phyloP scores from a whole-genome alignment of 2,329 filamentous ascomycete species.

The Alternaria ethzedia region DNA sequence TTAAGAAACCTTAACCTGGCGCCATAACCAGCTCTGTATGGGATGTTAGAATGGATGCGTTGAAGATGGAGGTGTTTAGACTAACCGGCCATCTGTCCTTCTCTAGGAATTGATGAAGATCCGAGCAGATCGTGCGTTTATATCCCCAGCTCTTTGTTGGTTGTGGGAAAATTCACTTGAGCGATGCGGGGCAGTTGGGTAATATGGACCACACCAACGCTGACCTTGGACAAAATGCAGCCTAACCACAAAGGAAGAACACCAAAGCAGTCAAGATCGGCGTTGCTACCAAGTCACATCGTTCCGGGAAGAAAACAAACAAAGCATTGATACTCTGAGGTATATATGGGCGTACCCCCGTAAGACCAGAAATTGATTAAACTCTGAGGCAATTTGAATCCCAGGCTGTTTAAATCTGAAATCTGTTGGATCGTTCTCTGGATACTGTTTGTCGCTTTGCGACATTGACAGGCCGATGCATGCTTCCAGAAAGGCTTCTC shows the following conservation, averaged over 20 bases:
- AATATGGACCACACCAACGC: not conserved
- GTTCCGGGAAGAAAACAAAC: not conserved
- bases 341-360: not conserved
- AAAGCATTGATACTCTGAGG: not conserved
- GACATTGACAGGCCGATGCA: not conserved
- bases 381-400: not conserved
- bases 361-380: not conserved
- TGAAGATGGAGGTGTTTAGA: not conserved
- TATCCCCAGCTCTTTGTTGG: not conserved
- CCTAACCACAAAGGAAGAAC: not conserved
- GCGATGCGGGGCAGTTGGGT: not conserved
- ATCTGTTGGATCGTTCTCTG: too few species aligned
- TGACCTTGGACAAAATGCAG: not conserved
- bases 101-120: not conserved
- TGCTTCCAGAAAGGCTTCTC: not conserved
- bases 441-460: not conserved
- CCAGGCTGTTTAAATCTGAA: too few species aligned
- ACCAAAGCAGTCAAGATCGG: not conserved
- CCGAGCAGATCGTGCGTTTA: not conserved
- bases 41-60: not conserved
- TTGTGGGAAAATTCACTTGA: not conserved
- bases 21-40: conserved; percentile 42
- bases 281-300: not conserved
- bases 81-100: not conserved
- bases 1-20: conserved; percentile 46